phyloP scores from a whole-genome alignment of 192 early-diverging fungal species.

The Backusella mclennaniae region DNA sequence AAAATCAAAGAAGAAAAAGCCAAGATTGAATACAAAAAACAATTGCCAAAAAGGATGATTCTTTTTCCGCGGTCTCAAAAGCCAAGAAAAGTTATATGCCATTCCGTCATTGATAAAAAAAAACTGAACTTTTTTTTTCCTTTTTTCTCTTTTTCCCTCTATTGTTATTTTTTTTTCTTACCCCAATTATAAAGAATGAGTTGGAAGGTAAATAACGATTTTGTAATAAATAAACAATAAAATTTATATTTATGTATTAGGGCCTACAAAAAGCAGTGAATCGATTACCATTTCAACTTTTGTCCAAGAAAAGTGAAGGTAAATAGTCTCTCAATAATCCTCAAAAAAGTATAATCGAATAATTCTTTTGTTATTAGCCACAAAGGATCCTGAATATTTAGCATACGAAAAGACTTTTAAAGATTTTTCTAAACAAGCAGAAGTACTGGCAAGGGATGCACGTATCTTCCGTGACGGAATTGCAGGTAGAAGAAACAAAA shows the following conservation, averaged over 20 bases:
- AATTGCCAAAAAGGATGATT: background rate
- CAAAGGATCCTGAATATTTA: slow-evolving; percentile 52
- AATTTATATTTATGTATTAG: background rate
- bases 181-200: slow-evolving; percentile 12
- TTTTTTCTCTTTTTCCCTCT: background rate
- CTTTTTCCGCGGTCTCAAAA: slow-evolving; percentile 1
- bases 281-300: slow-evolving; percentile 76
- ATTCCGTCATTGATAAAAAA: background rate
- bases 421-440: slow-evolving; percentile 49
- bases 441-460: slow-evolving; percentile 62
- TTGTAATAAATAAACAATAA: background rate
- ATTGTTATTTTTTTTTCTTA: background rate
- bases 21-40: background rate
- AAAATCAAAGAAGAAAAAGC: background rate
- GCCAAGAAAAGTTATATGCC: background rate
- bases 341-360: background rate
- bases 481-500: slow-evolving; percentile 28
- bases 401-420: slow-evolving; percentile 64
- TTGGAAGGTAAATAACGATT: slow-evolving; percentile 18
- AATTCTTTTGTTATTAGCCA: slow-evolving; percentile 40
- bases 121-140: background rate
- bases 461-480: slow-evolving; percentile 65
- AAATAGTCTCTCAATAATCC: background rate
- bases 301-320: slow-evolving; percentile 50
- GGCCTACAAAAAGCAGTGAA: slow-evolving; percentile 70